Evolutionary conservation across 108 stramenopile species (phyloP), one percentile per base, ranked within the genome.

Genomic region (Nannochloropsis salina): DNA sequence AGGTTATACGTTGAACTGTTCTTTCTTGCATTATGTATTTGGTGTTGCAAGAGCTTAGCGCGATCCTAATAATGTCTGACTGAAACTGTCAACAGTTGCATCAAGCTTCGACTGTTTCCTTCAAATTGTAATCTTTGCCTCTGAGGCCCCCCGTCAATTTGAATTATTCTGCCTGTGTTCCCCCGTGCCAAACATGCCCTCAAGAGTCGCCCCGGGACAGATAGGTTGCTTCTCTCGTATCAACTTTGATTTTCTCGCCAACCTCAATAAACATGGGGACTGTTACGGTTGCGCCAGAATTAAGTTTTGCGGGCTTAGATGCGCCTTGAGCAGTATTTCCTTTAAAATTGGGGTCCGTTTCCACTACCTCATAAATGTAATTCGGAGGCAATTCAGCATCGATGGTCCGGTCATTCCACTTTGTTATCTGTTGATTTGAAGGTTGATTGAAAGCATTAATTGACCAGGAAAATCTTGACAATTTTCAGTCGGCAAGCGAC

Each of bases 261-360:
- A 22, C n/a, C 12, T 85, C 80, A 43, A 91, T 90, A 74, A 90
- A 91, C 80, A 90, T 85, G 6, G 90, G 90, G n/a, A 91, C 90
- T 45, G 87, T 61, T 42, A 91, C 42, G 0, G 51, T 44, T 9
- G 86, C 90, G 2, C 90, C 90, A n/a, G 89, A 40, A 15, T 84
- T 84, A 21, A 91, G 83, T 44, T 41, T 91, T 8, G 90, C 90
- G 11, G 90, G 90, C 88, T 91, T 87, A 6, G 83, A 84, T 6
- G 80, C 89, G 84, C 95, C 96, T 89, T 95, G 94, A 9, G 95
- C 92, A 1, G 96, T 97, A 88, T 96, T 97, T 20, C 96, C 97
- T 94, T 96, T 95, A 82, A 95, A 91, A 80, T 93, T 94, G 8
- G 97, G 97, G 83, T 94, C 95, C 21, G 95, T 96, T 82, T 96